Evolutionary conservation across 352 stramenopile species (phyloP).

Genomic region (Phytophthora megakarya): DNA sequence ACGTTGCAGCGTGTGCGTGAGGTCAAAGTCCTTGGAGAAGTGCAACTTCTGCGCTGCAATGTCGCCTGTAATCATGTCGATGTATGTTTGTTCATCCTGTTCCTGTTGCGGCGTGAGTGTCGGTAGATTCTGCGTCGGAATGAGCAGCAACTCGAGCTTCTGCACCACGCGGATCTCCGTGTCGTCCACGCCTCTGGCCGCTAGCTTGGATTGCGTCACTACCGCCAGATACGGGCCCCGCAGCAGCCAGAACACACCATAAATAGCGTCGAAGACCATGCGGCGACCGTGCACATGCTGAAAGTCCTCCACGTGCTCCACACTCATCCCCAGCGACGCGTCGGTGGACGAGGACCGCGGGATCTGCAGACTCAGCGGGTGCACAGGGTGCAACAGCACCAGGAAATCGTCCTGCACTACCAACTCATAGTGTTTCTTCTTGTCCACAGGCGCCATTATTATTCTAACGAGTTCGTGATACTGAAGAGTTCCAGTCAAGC

Average conservation of each 20-base stretch:
- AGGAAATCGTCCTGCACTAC: slow-evolving; percentile 78
- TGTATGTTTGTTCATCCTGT: slow-evolving; percentile 63
- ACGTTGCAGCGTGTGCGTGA: slow-evolving; percentile 83
- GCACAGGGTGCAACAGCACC: slow-evolving; percentile 55
- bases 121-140: slow-evolving; percentile 64
- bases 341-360: slow-evolving; percentile 37
- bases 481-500: slow-evolving; percentile 5
- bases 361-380: slow-evolving; percentile 58
- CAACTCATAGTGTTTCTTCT: slow-evolving; percentile 56
- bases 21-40: slow-evolving; percentile 76
- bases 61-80: slow-evolving; percentile 62
- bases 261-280: slow-evolving; percentile 82
- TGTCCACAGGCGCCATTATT: slow-evolving; percentile 27
- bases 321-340: slow-evolving; percentile 49
- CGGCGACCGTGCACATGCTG: slow-evolving; percentile 72
- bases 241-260: slow-evolving; percentile 76
- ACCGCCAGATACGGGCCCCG: slow-evolving; percentile 72
- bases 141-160: slow-evolving; percentile 67
- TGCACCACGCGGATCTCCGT: slow-evolving; percentile 62
- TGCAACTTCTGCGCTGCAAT: slow-evolving; percentile 71
- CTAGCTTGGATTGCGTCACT: slow-evolving; percentile 70
- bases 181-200: slow-evolving; percentile 52
- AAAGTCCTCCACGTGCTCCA: slow-evolving; percentile 67
- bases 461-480: no score
- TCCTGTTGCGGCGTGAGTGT: slow-evolving; percentile 54